Base-by-base conservation (phyloP, 1,139 yeast genomes). In the Sugiyamaella neomexicana region DNA sequence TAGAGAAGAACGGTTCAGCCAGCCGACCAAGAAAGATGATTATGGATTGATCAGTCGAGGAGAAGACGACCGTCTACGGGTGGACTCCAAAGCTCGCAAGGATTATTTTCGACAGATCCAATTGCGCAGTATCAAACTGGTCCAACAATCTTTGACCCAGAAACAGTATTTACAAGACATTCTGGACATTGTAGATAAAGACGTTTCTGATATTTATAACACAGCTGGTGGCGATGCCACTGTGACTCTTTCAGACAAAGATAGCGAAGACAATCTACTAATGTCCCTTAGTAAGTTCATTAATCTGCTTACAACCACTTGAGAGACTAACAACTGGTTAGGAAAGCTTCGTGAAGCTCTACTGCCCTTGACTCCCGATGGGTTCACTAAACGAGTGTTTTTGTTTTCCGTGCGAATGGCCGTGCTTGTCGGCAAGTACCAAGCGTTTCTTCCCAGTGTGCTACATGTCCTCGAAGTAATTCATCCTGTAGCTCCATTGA, bases 41-140 rank as follows among this genome's bases (percentile, higher is more conserved):
- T 63, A 55, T 42, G 66, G 66, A 2, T 55, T 63, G 1, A 40
- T 58, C 9, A 62, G 65, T 41, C 47, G 63, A 34, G 65, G 66
- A 3, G 66, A 63, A 37, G 61, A 58, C 34, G 46, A 54, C 9
- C 50, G 60, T 38, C 42, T 56, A 15, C 54, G 57, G 20, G 46
- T 45, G 16, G 54, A 56, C 41, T 23, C 43, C 37, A 40, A 34
- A 7, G 48, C 49, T 4, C 47, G 63, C n/a, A 10, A 20, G 15
- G 46, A 39, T 15, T 60, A 44, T 45, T 60, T 57, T 49, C 25
- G 48, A 2, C 37, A 56, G 27, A 53, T 58, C 23, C 59, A 55
- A 27, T 16, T 49, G 6, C 44, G 46, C 12, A 39, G 46, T 37
- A 37, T 50, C 27, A 53, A 34, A 6, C 36, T 37, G 7, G 34